Conservation (phyloP, 2,329 filamentous ascomycete species). For the Ilyonectria mors-panacis region DNA sequence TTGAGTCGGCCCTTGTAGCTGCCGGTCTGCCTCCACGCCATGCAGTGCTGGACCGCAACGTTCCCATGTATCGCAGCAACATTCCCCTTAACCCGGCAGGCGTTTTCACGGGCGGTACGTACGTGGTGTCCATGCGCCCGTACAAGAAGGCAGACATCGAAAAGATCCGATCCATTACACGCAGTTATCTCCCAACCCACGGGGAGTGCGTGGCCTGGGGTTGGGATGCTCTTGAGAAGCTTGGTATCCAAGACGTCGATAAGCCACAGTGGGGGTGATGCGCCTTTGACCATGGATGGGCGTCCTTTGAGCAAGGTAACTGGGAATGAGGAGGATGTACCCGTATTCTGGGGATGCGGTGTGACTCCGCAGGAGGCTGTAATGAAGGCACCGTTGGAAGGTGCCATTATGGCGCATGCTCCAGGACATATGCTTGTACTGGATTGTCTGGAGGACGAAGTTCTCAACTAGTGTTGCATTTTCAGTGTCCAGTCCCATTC, state of each 20-base stretch:
- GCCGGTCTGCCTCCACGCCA: slow-evolving; percentile 69
- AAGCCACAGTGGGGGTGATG: slow-evolving; percentile 72
- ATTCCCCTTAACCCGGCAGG: slow-evolving; percentile 47
- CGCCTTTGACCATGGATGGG: slow-evolving; percentile 57
- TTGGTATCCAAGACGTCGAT: slow-evolving; percentile 70
- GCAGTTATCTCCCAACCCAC: slow-evolving; percentile 69
- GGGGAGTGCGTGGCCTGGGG: slow-evolving; percentile 77
- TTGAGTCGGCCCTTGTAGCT: slow-evolving; percentile 69
- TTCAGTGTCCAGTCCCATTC: too few relatives aligned
- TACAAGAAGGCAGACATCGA: slow-evolving; percentile 67
- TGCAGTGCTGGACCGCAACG: slow-evolving; percentile 62
- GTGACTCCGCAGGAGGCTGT: slow-evolving; percentile 77
- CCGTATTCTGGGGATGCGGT: slow-evolving; percentile 75
- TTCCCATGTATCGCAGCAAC: slow-evolving; percentile 73
- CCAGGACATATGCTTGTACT: too few relatives aligned
- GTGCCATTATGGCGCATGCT: slow-evolving; percentile 65
- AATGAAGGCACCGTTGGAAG: slow-evolving; percentile 67
- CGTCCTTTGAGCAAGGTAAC: slow-evolving; percentile 52
- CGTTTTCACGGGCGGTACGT: slow-evolving; percentile 9
- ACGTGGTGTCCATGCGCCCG: slow-evolving; percentile 68
- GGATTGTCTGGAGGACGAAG: too few relatives aligned
- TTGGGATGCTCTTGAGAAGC: slow-evolving; percentile 66
- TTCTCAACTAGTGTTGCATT: too few relatives aligned
- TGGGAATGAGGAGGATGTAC: slow-evolving; percentile 58
- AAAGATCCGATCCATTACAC: slow-evolving; percentile 68